phyloP scores from a whole-genome alignment of 495 filamentous ascomycete species.

The Staphylotrichum longicolle region DNA sequence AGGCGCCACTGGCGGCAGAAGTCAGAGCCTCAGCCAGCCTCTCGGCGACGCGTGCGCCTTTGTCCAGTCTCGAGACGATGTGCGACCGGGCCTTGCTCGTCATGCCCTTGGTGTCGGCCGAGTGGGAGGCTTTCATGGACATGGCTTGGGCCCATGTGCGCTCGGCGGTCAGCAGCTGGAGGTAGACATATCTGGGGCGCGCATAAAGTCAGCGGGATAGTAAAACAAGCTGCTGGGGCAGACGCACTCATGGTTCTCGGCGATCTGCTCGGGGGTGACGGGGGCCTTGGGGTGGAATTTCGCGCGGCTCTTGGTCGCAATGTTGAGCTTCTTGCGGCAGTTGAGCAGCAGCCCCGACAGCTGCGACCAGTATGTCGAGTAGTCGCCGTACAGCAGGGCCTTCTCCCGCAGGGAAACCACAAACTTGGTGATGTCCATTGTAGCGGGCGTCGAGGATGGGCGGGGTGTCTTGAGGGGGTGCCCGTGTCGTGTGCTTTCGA shows the following conservation, averaged over 20 bases:
- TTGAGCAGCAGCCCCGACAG: conserved; percentile 78
- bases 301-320: conserved; percentile 74
- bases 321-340: conserved; percentile 77
- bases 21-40: conserved; percentile 64
- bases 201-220: conserved; percentile 14
- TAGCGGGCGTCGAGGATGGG: background rate
- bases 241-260: conserved; percentile 70
- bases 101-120: conserved; percentile 73
- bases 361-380: conserved; percentile 78
- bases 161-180: conserved; percentile 81
- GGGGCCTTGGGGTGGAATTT: conserved; percentile 74
- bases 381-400: conserved; percentile 82
- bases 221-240: background rate
- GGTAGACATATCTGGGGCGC: conserved; percentile 64
- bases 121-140: conserved; percentile 83
- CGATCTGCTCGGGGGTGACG: conserved; percentile 75
- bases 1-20: conserved; percentile 57
- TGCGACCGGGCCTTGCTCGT: conserved; percentile 78
- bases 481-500: conserved; percentile 13
- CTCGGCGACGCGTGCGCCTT: conserved; percentile 68
- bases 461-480: background rate
- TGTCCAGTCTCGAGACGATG: conserved; percentile 80
- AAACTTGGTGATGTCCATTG: conserved; percentile 89
- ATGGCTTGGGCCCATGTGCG: conserved; percentile 96
- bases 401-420: conserved; percentile 74